Conservation (phyloP, 2,329 filamentous ascomycete genomes). For the Ramichloridium luteum region DNA sequence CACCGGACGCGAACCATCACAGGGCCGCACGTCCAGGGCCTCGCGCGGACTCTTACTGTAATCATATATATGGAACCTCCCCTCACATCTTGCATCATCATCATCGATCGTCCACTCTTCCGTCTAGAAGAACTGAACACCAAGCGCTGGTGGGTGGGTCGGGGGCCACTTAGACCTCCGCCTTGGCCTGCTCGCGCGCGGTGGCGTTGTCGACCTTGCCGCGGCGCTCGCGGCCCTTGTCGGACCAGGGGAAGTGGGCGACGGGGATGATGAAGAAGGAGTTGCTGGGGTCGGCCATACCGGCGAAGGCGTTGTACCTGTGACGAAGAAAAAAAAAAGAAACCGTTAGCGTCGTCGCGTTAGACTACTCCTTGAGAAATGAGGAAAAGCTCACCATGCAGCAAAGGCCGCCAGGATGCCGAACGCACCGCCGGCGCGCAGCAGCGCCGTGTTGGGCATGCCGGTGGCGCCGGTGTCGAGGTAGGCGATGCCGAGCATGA, state of each 20-base stretch:
- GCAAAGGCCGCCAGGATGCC: constrained; percentile 41
- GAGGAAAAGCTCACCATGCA: constrained; percentile 31
- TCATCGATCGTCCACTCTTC: not conserved
- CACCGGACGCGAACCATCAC: too few relatives aligned
- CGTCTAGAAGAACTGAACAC: too few relatives aligned
- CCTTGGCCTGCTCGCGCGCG: constrained; percentile 17
- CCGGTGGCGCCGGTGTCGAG: constrained; percentile 29
- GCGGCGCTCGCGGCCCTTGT: constrained; percentile 53
- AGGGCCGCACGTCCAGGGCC: too few relatives aligned
- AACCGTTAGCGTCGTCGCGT: too few relatives aligned
- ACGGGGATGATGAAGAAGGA: constrained; percentile 89
- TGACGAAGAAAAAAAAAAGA: too few relatives aligned
- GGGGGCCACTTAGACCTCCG: not conserved
- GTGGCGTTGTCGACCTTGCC: constrained; percentile 33
- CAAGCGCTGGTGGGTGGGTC: too few relatives aligned
- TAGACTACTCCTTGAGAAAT: too few relatives aligned
- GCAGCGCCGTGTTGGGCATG: constrained; percentile 32
- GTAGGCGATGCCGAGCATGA: constrained; percentile 44
- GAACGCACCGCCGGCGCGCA: constrained; percentile 42
- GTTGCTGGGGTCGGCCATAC: constrained; percentile 43
- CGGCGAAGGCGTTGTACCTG: constrained; percentile 40
- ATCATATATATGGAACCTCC: too few relatives aligned
- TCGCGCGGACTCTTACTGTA: too few relatives aligned
- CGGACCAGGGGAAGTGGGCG: constrained; percentile 79
- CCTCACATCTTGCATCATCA: too few relatives aligned